Percentiles rank a stretch among this genome's conserved stretches.
Evolutionary conservation across 1,284 basidiomycete genomes (phyloP).

Genomic region (Pseudomicrostroma phylloplanum): DNA sequence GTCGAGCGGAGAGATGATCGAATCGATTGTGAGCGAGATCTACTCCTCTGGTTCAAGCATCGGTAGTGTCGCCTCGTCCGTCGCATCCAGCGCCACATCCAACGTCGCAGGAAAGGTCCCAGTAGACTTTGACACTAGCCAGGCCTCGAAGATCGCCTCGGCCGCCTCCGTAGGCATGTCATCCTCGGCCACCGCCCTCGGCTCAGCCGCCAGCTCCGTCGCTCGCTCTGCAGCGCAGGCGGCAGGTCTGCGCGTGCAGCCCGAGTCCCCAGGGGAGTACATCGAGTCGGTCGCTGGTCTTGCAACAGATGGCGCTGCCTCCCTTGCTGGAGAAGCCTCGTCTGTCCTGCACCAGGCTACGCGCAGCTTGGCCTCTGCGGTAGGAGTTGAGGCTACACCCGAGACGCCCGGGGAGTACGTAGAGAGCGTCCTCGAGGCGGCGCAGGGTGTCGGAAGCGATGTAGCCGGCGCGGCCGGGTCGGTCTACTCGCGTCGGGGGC

Average conservation of each 20-base stretch:
- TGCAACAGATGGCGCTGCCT: constrained; percentile 9
- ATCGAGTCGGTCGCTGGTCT: constrained; percentile 10
- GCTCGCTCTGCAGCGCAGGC: not conserved
- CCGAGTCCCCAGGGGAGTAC: constrained; percentile 6
- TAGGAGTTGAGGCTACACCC: not conserved
- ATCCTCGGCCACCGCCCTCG: not conserved
- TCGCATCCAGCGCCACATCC: too few relatives aligned
- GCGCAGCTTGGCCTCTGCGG: not conserved
- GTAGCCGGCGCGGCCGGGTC: too few relatives aligned
- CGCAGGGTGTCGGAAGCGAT: too few relatives aligned
- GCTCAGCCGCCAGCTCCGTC: not conserved
- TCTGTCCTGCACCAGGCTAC: constrained; percentile 4
- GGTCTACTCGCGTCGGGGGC: too few relatives aligned
- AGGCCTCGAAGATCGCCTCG: not conserved
- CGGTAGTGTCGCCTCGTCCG: too few relatives aligned
- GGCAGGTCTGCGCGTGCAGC: not conserved
- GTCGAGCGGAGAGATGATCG: constrained; percentile 5
- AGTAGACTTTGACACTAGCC: not conserved
- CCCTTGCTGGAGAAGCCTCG: constrained; percentile 7
- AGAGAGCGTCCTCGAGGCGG: too few relatives aligned
- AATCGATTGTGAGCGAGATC: not conserved
- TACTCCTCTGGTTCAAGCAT: too few relatives aligned
- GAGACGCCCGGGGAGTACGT: too few relatives aligned
- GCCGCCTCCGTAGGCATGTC: not conserved
- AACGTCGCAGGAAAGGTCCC: too few relatives aligned